These are phyloP conservation scores for Coemansia biformis DNA, from an alignment of 192 early-diverging fungal species.

Conservation along the genomic window DNA sequence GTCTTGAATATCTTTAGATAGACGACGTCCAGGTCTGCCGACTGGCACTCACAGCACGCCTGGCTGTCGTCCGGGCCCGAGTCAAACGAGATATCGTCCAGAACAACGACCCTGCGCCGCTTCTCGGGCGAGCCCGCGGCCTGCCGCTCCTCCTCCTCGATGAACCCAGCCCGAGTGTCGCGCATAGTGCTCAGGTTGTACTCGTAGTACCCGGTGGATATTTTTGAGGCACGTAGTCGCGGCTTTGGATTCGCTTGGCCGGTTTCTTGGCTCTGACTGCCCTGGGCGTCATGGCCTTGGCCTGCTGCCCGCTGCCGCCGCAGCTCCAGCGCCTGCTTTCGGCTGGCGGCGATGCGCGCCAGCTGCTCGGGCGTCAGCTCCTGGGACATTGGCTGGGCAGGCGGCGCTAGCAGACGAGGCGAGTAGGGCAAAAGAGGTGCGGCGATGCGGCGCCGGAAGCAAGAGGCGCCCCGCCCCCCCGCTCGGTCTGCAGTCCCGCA, in stretches of 20 bases:
- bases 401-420: too few species aligned
- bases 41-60: constrained; percentile 78
- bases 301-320: constrained; percentile 8
- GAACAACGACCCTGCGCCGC: constrained; percentile 10
- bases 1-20: constrained; percentile 70
- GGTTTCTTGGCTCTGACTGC: background rate
- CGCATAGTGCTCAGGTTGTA: constrained; percentile 84
- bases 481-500: too few species aligned
- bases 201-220: constrained; percentile 59
- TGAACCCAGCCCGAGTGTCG: constrained; percentile 84
- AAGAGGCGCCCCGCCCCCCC: too few species aligned
- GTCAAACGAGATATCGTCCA: constrained; percentile 12
- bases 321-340: constrained; percentile 41
- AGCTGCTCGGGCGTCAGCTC: constrained; percentile 47
- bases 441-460: too few species aligned
- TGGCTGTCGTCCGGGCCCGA: constrained; percentile 53
- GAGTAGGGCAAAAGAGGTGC: too few species aligned
- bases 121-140: constrained; percentile 20
- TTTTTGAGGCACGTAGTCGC: constrained; percentile 17
- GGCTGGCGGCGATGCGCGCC: constrained; percentile 48
- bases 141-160: constrained; percentile 58
- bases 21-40: constrained; percentile 74
- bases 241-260: background rate
- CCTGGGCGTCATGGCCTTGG: too few species aligned
- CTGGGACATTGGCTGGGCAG: constrained; percentile 7